Base-by-base conservation (phyloP, 371 early-diverging fungal genomes). In the Blastocladiella emersonii region DNA sequence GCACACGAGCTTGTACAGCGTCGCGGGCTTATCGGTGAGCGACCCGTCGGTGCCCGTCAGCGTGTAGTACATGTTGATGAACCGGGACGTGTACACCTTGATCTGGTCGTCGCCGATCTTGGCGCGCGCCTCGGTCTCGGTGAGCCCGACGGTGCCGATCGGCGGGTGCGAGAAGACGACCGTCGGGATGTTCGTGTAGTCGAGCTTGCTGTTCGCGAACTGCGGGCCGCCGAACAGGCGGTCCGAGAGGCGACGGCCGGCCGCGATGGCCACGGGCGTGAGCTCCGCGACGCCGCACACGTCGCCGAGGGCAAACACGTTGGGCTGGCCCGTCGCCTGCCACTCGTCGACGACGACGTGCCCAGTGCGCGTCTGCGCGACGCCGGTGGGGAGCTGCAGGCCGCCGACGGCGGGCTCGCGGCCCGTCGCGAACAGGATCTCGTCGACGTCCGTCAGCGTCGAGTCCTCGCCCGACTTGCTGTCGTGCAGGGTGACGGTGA, bases 141-240 rank as follows among this genome's bases (percentile, higher is more conserved):
- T 85, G 62, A 92, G 76, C 15, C 96, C 98, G 57, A 92, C 78
- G 30, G 89, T 82, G 55, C 95, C 98, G 23, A 67, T 67, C 30
- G 89, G 81, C 27, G 97, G 96, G 73, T 96, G 96, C 21, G 95
- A 90, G 78, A 98, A 98, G 55, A 98, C 86, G 61, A 95, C 96
- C 1, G 93, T 92, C 21, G 97, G 96, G 60, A 98, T 91, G 76
- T 90, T 89, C 67, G 70, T 78, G 74, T 97, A 97, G 71, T 93
- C 92, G 56, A 95, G 81, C 75, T 91, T 91, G 30, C 85, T 57
- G 41, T 78, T 68, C 19, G 77, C 73, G 71, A 80, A 81, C 62
- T 77, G 69, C 56, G 78, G 79, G 62, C 86, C 85, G 59, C 92
- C 92, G 77, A 92, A 98, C 61, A 96, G 78, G 27, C 95, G 85